phyloP scores from a whole-genome alignment of 2,329 filamentous ascomycete species.

The Drechslerella coelobrocha region DNA sequence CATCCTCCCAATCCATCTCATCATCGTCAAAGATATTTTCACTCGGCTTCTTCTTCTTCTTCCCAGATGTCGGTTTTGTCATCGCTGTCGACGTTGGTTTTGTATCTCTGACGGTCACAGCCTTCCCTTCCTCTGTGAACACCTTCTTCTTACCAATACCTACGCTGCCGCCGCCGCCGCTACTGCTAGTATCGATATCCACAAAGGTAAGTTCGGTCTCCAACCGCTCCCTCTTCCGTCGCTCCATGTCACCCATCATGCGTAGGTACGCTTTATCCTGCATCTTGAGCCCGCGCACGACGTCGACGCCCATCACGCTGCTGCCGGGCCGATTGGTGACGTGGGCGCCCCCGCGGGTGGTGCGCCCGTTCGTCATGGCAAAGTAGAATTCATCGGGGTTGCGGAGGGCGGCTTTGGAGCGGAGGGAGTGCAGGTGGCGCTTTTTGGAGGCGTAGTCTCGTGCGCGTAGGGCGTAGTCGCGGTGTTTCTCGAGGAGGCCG shows the following conservation, averaged over 20 bases:
- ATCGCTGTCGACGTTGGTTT: constrained; percentile 1
- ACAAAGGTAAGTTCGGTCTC: constrained; percentile 65
- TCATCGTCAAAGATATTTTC: too few relatives aligned
- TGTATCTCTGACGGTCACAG: constrained; percentile 42
- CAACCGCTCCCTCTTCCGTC: constrained; percentile 66
- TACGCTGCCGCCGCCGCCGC: constrained; percentile 29
- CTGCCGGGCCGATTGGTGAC: constrained; percentile 61
- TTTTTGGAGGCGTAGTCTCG: constrained; percentile 73
- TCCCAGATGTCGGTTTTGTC: constrained; percentile 30
- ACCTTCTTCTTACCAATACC: constrained; percentile 56
- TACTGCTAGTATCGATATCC: constrained; percentile 51
- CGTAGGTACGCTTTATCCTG: constrained; percentile 72
- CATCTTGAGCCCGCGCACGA: constrained; percentile 70
- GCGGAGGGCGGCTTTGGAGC: constrained; percentile 68
- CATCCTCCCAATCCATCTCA: constrained; percentile 59
- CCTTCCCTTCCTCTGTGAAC: constrained; percentile 55
- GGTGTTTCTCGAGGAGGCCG: constrained; percentile 83
- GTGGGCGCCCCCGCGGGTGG: constrained; percentile 64
- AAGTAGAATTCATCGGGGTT: constrained; percentile 78
- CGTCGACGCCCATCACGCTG: constrained; percentile 64
- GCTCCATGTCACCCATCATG: constrained; percentile 67
- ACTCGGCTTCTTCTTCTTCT: constrained; percentile 14
- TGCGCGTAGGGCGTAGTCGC: constrained; percentile 71
- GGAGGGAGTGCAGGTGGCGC: constrained; percentile 66
- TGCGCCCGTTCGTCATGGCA: constrained; percentile 69